Percentiles rank a stretch among this genome's conserved stretches.
Conservation (phyloP, 1,284 basidiomycete species). For the Ustilago crameri region DNA sequence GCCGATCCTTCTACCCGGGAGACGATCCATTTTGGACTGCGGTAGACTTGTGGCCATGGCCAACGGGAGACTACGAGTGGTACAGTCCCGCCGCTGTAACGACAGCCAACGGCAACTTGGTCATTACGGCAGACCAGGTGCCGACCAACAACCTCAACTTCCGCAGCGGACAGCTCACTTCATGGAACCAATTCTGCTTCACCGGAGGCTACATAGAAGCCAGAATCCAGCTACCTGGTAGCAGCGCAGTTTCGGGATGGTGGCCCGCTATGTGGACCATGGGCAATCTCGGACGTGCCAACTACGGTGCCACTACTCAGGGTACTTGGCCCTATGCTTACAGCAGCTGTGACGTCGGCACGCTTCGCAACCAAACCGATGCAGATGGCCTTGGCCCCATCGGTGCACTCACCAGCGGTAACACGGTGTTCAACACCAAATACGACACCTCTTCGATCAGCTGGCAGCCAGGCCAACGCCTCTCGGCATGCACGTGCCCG, state of each 20-base stretch:
- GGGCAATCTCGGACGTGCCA: slow-evolving; percentile 75
- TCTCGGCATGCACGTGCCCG: slow-evolving; percentile 77
- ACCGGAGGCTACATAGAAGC: slow-evolving; percentile 88
- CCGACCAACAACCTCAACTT: slow-evolving; percentile 75
- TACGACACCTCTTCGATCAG: slow-evolving; percentile 51
- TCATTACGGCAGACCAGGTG: slow-evolving; percentile 74
- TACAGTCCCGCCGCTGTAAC: slow-evolving; percentile 84
- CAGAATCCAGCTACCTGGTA: slow-evolving; percentile 82
- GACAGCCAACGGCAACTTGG: slow-evolving; percentile 80
- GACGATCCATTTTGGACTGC: slow-evolving; percentile 80
- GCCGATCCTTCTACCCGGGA: slow-evolving; percentile 73
- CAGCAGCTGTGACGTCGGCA: slow-evolving; percentile 58
- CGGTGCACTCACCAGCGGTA: slow-evolving; percentile 79
- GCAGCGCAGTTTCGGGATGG: slow-evolving; percentile 71
- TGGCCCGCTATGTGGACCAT: slow-evolving; percentile 85
- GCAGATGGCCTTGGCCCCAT: slow-evolving; percentile 32
- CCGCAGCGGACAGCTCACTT: slow-evolving; percentile 73
- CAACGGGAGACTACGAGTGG: slow-evolving; percentile 60
- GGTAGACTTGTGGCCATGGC: slow-evolving; percentile 78
- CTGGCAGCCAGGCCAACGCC: slow-evolving; percentile 81
- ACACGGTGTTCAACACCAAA: slow-evolving; percentile 75
- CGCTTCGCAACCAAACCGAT: slow-evolving; percentile 58
- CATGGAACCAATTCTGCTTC: slow-evolving; percentile 93
- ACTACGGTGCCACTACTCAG: slow-evolving; percentile 71
- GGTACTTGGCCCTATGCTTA: slow-evolving; percentile 78